Evolutionary conservation across 148 eudicot genomes (phyloP), one percentile per base, ranked within the genome.

Genomic region (Chenopodium suecicum): DNA sequence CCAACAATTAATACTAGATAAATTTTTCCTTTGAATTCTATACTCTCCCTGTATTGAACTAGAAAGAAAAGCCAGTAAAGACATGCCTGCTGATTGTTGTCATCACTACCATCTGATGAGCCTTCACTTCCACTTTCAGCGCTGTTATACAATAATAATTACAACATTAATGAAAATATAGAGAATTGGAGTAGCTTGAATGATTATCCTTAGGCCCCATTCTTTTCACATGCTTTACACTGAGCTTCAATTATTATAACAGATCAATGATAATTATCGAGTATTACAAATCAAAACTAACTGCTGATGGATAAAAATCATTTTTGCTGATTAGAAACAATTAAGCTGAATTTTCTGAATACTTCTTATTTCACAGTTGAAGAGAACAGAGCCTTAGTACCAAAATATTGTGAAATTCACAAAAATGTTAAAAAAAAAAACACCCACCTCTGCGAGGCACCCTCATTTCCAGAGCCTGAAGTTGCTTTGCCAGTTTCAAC

Each of bases 381-480:
- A 56, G 62, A 56, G 22, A 56, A 56, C 62, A 56, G 62, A 19
- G 62, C 34, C 32, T 14, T 3, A 32, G 14, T 25, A 82, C 23
- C 5, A 48, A 17, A 27, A 19, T n/a, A 34, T 8, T 48, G 8
- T 22, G 31, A 22, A 32, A 1, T 62, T 37, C 32, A 14, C 58
- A 31, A 41, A 22, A 4, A 25, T 25, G 50, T 74, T 20, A 20
- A 73, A 23, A 32, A 78, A 41, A 27, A 69, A 31, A 25, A 73
- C 19, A 80, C 52, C 56, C 64, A 97, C 99, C 99, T 97, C 70
- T 87, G 92, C 46, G 95, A 92, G 66, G 91, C 94, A 83, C 91
- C 91, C 83, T 94, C 97, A 87, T 92, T 92, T 88, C 97, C 97
- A 50, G 98, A 97, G 52, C 97, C 97, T 54, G 98, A 97, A 89